Evolutionary conservation across 1,284 basidiomycete genomes (phyloP).

Genomic region (Sanguinoderma infundibulare): DNA sequence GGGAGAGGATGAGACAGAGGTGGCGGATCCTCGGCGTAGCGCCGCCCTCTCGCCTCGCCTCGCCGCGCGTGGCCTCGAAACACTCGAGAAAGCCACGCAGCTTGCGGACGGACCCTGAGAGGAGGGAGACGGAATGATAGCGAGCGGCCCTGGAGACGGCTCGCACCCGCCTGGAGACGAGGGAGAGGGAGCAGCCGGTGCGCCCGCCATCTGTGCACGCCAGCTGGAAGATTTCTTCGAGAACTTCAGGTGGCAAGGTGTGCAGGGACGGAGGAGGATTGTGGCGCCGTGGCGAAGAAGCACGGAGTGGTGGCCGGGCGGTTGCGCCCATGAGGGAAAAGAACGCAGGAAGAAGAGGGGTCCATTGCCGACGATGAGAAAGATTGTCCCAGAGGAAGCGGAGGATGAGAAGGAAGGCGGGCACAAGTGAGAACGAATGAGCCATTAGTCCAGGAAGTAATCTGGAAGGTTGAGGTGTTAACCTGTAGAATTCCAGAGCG

Average conservation of each 20-base stretch:
- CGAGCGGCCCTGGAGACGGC: constrained; percentile 1
- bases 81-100: neutral
- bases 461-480: neutral
- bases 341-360: too few relatives aligned
- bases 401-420: neutral
- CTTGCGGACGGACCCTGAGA: neutral
- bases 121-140: constrained; percentile 10
- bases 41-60: neutral
- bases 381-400: neutral
- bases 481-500: neutral
- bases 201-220: constrained; percentile 8
- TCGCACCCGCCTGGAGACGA: constrained; percentile 4
- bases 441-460: neutral
- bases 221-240: constrained; percentile 5
- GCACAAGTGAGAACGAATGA: neutral
- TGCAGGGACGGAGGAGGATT: neutral
- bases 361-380: neutral
- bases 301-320: neutral
- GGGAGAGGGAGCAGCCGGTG: constrained; percentile 8
- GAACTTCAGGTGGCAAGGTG: neutral
- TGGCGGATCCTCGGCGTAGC: constrained; percentile 4
- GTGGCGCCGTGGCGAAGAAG: neutral
- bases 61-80: neutral
- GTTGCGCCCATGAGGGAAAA: neutral
- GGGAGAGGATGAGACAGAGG: constrained; percentile 7